Evolutionary conservation across 1,284 basidiomycete genomes (phyloP).

Genomic region (Heterobasidion annosum): DNA sequence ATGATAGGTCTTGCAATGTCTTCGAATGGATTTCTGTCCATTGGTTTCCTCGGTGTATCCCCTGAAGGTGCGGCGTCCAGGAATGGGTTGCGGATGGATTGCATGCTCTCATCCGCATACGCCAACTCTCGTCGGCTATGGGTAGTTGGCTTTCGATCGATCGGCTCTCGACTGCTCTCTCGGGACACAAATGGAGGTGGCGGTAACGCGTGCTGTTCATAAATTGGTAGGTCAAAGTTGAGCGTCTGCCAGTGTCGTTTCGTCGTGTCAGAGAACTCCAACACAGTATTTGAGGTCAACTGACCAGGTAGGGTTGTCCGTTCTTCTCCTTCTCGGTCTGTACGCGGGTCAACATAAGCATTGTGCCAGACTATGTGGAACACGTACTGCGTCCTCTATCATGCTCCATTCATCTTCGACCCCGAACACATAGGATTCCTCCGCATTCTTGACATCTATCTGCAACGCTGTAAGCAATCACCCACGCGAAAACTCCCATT

Average conservation of each 20-base stretch:
- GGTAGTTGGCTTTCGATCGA: neutral
- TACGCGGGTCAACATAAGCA: neutral
- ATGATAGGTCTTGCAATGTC: conserved; percentile 1
- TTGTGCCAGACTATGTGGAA: neutral
- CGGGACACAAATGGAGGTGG: neutral
- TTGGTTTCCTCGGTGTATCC: conserved; percentile 2
- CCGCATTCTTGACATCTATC: neutral
- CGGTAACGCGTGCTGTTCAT: neutral
- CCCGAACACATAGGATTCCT: neutral
- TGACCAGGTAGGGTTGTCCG: neutral
- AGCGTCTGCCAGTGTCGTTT: neutral
- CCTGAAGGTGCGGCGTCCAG: conserved; percentile 1
- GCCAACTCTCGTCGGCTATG: neutral
- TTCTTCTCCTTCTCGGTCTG: neutral
- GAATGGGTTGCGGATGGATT: conserved; percentile 6
- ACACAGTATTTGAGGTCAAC: neutral
- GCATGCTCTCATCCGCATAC: neutral
- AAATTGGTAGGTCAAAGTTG: neutral
- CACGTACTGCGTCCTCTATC: neutral
- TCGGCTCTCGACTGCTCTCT: neutral
- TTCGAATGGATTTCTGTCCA: conserved; percentile 7
- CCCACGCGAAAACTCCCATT: too few relatives aligned
- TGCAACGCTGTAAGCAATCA: neutral
- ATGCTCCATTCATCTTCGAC: neutral
- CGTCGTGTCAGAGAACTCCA: neutral